These are phyloP conservation scores for Fusarium continuum DNA, from an alignment of 2,329 filamentous ascomycete genomes.

Conservation along the genomic window DNA sequence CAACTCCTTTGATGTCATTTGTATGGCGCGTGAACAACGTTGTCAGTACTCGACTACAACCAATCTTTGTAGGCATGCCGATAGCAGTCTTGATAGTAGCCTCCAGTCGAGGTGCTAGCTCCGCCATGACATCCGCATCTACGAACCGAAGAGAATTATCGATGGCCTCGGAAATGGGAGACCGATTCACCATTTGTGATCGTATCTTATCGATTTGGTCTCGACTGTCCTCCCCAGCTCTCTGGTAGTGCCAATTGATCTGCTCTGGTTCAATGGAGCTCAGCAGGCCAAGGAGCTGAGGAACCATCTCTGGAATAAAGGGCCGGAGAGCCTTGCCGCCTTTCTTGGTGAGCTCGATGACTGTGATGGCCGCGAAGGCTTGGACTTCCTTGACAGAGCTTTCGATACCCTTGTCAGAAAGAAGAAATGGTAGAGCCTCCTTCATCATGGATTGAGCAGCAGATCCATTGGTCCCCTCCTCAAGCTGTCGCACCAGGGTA, in stretches of 20 bases:
- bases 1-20: constrained; percentile 77
- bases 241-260: constrained; percentile 92
- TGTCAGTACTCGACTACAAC: constrained; percentile 84
- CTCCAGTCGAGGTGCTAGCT: constrained; percentile 77
- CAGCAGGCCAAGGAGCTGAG: constrained; percentile 81
- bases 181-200: constrained; percentile 81
- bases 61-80: constrained; percentile 93
- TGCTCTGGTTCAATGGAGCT: constrained; percentile 89
- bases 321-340: constrained; percentile 80
- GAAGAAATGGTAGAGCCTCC: constrained; percentile 87
- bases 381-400: constrained; percentile 89
- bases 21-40: constrained; percentile 84
- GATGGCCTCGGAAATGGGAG: constrained; percentile 91
- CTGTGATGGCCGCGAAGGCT: constrained; percentile 80
- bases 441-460: constrained; percentile 82
- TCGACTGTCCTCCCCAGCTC: constrained; percentile 85
- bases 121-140: constrained; percentile 79
- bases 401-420: constrained; percentile 89
- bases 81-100: constrained; percentile 84
- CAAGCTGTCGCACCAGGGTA: constrained; percentile 83
- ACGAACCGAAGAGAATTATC: constrained; percentile 87
- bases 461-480: constrained; percentile 76
- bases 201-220: constrained; percentile 91
- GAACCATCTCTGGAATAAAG: constrained; percentile 83
- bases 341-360: constrained; percentile 90